These are phyloP conservation scores for Vitis rotundifolia DNA, from an alignment of 164 flowering plant species.

Conservation along the genomic window DNA sequence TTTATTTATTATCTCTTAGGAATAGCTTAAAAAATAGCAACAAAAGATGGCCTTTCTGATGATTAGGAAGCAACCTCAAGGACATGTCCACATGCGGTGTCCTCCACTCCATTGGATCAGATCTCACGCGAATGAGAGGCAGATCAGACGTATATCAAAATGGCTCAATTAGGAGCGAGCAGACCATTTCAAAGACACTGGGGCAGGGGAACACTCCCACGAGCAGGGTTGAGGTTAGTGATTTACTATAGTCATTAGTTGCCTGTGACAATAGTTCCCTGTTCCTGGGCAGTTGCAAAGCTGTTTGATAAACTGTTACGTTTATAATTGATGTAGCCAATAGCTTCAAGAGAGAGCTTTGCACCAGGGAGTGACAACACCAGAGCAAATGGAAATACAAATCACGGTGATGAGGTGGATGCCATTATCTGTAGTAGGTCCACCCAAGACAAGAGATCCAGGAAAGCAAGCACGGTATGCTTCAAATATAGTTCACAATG, in stretches of 20 bases:
- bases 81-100: conserved; percentile 78
- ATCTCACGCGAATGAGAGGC: conserved; percentile 64
- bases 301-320: neutral
- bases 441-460: conserved; percentile 61
- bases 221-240: conserved; percentile 67
- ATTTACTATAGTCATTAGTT: neutral
- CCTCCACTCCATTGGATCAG: conserved; percentile 90
- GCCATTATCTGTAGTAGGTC: conserved; percentile 42
- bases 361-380: conserved; percentile 39
- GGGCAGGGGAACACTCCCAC: conserved; percentile 67
- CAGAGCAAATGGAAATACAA: conserved; percentile 28
- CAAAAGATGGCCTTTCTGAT: neutral
- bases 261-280: neutral
- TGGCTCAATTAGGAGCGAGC: conserved; percentile 49
- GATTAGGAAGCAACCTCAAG: conserved; percentile 35
- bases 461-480: conserved; percentile 84
- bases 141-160: conserved; percentile 41
- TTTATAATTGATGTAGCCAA: conserved; percentile 51
- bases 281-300: neutral
- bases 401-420: conserved; percentile 36
- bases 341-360: conserved; percentile 75
- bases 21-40: neutral
- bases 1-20: neutral
- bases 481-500: no score
- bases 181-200: conserved; percentile 32